Conservation (phyloP, 2,329 filamentous ascomycete genomes). For the Samsoniella hepiali region DNA sequence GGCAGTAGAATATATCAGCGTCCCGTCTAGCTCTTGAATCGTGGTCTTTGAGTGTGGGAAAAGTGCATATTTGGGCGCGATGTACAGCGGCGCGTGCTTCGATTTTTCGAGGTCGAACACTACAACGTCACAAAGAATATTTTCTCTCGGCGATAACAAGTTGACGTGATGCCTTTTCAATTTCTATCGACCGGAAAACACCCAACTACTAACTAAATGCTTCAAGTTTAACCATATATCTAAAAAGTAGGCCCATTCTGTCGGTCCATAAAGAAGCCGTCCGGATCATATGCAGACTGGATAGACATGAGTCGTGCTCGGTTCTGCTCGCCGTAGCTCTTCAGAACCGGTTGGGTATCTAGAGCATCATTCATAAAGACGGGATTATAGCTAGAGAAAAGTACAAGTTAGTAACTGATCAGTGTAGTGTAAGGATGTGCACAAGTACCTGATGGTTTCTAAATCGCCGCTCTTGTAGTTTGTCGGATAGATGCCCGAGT, state of each 20-base stretch:
- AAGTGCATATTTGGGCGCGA: too few species aligned
- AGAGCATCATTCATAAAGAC: constrained; percentile 28
- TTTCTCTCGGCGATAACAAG: too few species aligned
- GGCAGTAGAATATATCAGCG: too few species aligned
- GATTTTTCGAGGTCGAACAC: too few species aligned
- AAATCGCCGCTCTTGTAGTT: constrained; percentile 24
- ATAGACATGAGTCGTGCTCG: constrained; percentile 19
- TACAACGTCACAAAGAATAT: too few species aligned
- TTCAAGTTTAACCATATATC: not conserved
- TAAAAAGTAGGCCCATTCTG: constrained; percentile 14
- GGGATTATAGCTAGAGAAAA: constrained; percentile 23
- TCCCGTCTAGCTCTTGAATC: too few species aligned
- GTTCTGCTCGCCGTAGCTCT: constrained; percentile 22
- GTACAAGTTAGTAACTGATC: not conserved
- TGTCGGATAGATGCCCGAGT: constrained; percentile 23
- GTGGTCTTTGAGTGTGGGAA: too few species aligned
- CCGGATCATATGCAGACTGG: constrained; percentile 21
- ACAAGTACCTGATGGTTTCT: constrained; percentile 20
- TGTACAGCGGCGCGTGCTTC: too few species aligned
- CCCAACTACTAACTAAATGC: too few species aligned
- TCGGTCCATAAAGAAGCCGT: constrained; percentile 17
- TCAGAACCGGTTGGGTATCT: constrained; percentile 21
- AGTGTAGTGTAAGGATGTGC: not conserved
- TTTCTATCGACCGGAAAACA: too few species aligned
- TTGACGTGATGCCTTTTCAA: too few species aligned